Percentiles rank a stretch among this genome's conserved stretches.
Conservation (phyloP, 805 yeast species). For the Clavispora phyllophila region DNA sequence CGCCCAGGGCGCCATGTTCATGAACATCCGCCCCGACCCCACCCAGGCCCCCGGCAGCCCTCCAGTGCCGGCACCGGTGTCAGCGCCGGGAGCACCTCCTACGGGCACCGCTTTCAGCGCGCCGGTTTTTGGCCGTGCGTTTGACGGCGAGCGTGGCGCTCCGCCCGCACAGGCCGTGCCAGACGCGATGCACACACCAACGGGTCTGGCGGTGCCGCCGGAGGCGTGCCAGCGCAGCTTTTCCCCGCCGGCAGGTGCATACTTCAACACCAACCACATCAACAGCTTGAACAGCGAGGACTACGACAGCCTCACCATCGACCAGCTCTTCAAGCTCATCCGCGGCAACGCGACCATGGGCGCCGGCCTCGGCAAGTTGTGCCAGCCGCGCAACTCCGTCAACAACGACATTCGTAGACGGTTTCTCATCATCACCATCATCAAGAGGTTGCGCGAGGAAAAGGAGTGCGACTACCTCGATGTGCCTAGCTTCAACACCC, state of each 20-base stretch:
- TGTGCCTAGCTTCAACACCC: constrained; percentile 23
- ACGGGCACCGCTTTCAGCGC: not conserved
- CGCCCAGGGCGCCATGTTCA: constrained; percentile 5
- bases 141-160: not conserved
- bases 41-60: not conserved
- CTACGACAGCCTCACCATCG: constrained; percentile 32
- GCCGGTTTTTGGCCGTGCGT: not conserved
- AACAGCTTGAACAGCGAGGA: constrained; percentile 33
- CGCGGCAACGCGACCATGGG: constrained; percentile 15
- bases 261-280: constrained; percentile 4
- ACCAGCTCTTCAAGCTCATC: constrained; percentile 35
- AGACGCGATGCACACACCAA: too few relatives aligned
- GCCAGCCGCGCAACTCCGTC: constrained; percentile 10
- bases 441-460: constrained; percentile 34
- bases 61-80: not conserved
- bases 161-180: too few relatives aligned
- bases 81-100: not conserved
- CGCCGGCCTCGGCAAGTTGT: not conserved
- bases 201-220: not conserved
- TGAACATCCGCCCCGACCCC: constrained; percentile 5
- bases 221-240: not conserved
- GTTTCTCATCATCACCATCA: constrained; percentile 30
- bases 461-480: constrained; percentile 33
- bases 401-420: constrained; percentile 32
- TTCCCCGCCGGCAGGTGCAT: not conserved